These are phyloP conservation scores for Xylariales sp. DNA, from an alignment of 2,329 filamentous ascomycete species.

Conservation along the genomic window DNA sequence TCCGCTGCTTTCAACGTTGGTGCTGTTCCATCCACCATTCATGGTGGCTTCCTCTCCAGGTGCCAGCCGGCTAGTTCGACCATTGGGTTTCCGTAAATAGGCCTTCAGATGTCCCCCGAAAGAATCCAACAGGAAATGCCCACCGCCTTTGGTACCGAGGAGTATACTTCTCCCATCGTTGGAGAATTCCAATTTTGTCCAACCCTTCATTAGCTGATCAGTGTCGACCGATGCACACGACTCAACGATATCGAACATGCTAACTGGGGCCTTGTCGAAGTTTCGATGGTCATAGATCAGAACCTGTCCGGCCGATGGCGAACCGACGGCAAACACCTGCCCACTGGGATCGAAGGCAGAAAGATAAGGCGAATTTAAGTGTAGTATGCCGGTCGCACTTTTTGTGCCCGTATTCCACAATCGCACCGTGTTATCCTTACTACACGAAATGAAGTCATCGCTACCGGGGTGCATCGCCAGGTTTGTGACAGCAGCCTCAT, in stretches of 20 bases:
- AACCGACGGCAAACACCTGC: slow-evolving; percentile 89
- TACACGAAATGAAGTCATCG: slow-evolving; percentile 93
- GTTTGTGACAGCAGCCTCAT: slow-evolving; percentile 85
- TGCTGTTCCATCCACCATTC: slow-evolving; percentile 58
- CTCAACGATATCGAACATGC: slow-evolving; percentile 82
- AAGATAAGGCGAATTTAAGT: slow-evolving; percentile 83
- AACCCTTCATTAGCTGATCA: slow-evolving; percentile 73
- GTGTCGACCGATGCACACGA: slow-evolving; percentile 60
- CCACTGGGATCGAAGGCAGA: slow-evolving; percentile 93
- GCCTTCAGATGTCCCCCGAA: slow-evolving; percentile 85
- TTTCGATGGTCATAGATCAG: slow-evolving; percentile 94
- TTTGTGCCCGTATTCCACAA: slow-evolving; percentile 89
- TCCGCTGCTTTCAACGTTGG: slow-evolving; percentile 69
- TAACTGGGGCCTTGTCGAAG: slow-evolving; percentile 91
- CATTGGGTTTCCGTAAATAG: slow-evolving; percentile 72
- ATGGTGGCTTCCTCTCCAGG: slow-evolving; percentile 61
- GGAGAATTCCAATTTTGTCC: slow-evolving; percentile 94
- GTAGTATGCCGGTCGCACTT: slow-evolving; percentile 82
- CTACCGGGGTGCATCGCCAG: slow-evolving; percentile 85
- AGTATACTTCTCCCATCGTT: slow-evolving; percentile 93
- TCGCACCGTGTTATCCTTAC: slow-evolving; percentile 88
- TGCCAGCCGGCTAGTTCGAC: slow-evolving; percentile 61
- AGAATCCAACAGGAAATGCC: slow-evolving; percentile 93
- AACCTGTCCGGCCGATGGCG: slow-evolving; percentile 80
- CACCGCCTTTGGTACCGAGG: slow-evolving; percentile 82